A percentile compares a stretch with the other conserved stretches of the same genome.
Conservation (phyloP, 805 yeast genomes). For the Yarrowia deformans region DNA sequence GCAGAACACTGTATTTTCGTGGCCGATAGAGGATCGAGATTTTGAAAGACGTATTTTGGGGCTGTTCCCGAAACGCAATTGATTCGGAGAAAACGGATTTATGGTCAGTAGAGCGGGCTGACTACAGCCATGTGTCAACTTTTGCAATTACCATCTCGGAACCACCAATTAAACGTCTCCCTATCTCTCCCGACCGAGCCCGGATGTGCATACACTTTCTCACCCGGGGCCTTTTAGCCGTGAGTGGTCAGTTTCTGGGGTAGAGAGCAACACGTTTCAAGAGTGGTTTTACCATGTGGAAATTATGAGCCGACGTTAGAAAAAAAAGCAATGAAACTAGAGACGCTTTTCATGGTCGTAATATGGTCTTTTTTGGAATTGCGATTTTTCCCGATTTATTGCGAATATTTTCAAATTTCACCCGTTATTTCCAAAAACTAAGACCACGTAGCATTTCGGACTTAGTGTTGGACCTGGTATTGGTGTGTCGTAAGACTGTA, state of each 20-base stretch:
- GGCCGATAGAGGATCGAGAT: constrained; percentile 5
- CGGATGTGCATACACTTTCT: constrained; percentile 21
- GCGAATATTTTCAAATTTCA: background rate
- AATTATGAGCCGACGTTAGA: too few relatives aligned
- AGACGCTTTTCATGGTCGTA: too few relatives aligned
- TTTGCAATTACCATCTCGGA: background rate
- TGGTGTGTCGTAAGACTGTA: background rate
- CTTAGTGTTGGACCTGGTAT: background rate
- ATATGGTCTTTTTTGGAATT: background rate
- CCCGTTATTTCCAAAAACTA: background rate
- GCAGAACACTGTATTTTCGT: constrained; percentile 15
- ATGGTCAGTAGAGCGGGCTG: background rate
- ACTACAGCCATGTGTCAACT: background rate
- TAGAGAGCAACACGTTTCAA: background rate
- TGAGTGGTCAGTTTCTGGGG: constrained; percentile 32
- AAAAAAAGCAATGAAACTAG: too few relatives aligned
- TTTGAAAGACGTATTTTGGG: background rate
- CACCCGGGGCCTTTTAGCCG: constrained; percentile 33
- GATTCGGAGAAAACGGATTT: background rate
- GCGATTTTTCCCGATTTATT: background rate
- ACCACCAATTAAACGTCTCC: background rate
- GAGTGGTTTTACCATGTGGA: background rate
- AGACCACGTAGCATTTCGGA: constrained; percentile 25
- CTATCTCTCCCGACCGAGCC: constrained; percentile 2
- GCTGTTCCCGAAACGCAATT: background rate